Conservation (phyloP, 495 filamentous ascomycete genomes). For the Hypoxylon crocopeplum region DNA sequence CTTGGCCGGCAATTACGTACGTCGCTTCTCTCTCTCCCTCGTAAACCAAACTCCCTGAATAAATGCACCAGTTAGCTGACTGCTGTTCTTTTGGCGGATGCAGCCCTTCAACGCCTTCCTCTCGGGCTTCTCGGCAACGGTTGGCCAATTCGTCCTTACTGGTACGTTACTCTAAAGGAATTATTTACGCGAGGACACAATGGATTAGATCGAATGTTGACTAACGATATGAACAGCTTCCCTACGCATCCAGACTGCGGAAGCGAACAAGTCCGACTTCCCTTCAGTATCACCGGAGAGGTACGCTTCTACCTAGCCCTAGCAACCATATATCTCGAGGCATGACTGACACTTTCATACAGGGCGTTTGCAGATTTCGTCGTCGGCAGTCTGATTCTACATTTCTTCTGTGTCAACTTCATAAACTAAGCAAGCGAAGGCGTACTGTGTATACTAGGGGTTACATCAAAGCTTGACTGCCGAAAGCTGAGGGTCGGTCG, state of each 20-base stretch:
- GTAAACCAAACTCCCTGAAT: too few species aligned
- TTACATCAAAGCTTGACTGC: neutral
- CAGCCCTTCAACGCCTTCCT: constrained; percentile 99
- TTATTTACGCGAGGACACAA: neutral
- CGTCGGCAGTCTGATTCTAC: constrained; percentile 90
- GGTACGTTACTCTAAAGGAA: constrained; percentile 54
- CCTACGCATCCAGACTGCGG: constrained; percentile 90
- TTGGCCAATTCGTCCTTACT: constrained; percentile 96
- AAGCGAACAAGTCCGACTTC: constrained; percentile 75
- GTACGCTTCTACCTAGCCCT: constrained; percentile 46
- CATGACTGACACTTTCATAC: constrained; percentile 18
- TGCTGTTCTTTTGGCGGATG: neutral
- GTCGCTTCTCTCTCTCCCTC: too few species aligned
- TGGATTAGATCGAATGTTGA: neutral
- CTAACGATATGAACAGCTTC: constrained; percentile 54
- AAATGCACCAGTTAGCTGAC: constrained; percentile 21
- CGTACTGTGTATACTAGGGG: neutral
- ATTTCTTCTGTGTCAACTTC: constrained; percentile 99
- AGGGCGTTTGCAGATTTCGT: constrained; percentile 98
- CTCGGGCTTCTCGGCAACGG: constrained; percentile 90
- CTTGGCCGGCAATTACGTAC: constrained; percentile 91
- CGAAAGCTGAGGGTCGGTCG: neutral
- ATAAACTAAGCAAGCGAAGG: constrained; percentile 73
- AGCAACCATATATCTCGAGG: neutral
- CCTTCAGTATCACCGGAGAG: constrained; percentile 71